Evolutionary conservation across 2,329 filamentous ascomycete species (phyloP).

Genomic region (Xenoacremonium recifei): DNA sequence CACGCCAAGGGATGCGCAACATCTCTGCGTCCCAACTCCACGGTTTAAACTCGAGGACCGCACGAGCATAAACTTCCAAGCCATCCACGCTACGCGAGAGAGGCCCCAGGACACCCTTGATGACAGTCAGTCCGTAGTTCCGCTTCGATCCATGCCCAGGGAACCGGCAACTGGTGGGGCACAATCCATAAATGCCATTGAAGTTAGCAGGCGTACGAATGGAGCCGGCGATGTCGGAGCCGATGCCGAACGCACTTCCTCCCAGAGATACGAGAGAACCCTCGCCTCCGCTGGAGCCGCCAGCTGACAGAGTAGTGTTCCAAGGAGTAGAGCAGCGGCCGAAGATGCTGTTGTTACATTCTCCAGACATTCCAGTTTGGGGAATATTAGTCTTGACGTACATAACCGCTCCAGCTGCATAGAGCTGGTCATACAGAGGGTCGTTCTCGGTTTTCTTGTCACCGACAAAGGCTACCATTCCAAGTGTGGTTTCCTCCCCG

Average conservation of each 20-base stretch:
- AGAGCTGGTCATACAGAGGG: too few species aligned
- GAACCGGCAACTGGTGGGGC: neutral
- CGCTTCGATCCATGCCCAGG: too few species aligned
- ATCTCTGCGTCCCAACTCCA: neutral
- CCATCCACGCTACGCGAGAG: neutral
- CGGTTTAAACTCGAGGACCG: neutral
- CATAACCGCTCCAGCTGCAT: constrained; percentile 2
- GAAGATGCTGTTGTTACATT: constrained; percentile 2
- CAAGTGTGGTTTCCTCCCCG: too few species aligned
- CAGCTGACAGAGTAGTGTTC: constrained; percentile 1
- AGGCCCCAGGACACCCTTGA: too few species aligned
- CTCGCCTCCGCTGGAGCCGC: constrained; percentile 3
- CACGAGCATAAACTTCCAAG: neutral
- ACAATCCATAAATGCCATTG: constrained; percentile 6
- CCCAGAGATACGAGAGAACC: constrained; percentile 1
- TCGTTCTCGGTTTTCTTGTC: too few species aligned
- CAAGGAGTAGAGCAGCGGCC: neutral
- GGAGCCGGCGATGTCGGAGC: constrained; percentile 4
- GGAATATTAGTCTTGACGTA: constrained; percentile 5
- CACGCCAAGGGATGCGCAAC: neutral
- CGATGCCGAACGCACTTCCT: constrained; percentile 1
- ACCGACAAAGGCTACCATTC: too few species aligned
- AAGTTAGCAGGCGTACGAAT: constrained; percentile 4
- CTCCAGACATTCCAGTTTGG: constrained; percentile 3
- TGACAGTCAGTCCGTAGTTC: too few species aligned